Base-by-base conservation (phyloP, 2,329 filamentous ascomycete species). In the Erysiphe pulchra region DNA sequence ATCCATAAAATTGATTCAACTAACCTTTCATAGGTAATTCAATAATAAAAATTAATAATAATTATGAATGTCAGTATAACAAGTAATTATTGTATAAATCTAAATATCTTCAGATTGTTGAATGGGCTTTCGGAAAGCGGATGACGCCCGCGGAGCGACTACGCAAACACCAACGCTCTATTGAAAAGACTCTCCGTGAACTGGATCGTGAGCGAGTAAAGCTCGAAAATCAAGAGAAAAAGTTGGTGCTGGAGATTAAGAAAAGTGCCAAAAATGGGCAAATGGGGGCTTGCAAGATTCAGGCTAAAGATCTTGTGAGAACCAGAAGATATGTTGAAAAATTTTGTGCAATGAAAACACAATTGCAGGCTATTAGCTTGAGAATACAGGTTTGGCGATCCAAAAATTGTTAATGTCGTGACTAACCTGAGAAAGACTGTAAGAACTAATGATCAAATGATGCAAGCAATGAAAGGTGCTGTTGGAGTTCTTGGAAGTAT, bases 41-140 rank as follows among this genome's bases (percentile, higher is more conserved):
- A 8, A 6, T 34, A 2, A 34, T 40, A 42, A 42, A n/a, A n/a
- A n/a, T 34, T 14, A 8, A 6, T 34, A 2, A 34, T 40, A 42
- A 42, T 33, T 2, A 46, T 46, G 45, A 46, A 46, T 42, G 45
- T 46, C 14, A 41, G 45, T 34, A 18, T 6, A 17, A 24, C 3
- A 16, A 28, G 16, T 24, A 20, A 34, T 42, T 24, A 11, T 41
- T n/a, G 20, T 32, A 18, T 5, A 34, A 20, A 17, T 33, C 37
- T 44, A 16, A 44, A 16, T 20, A 44, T 13, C 18, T 44, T 14
- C 31, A 94, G 83, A 83, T 95, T 60, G 73, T 98, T 50, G 90
- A 98, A 73, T 98, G 90, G 86, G 87, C 87, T 36, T 98, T 98
- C 60, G 90, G 90, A 54, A 95, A 94, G 73, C 90, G 90, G 63